These are phyloP conservation scores for Barbarea vulgaris DNA, from an alignment of 345 rosid genomes.

Conservation along the genomic window DNA sequence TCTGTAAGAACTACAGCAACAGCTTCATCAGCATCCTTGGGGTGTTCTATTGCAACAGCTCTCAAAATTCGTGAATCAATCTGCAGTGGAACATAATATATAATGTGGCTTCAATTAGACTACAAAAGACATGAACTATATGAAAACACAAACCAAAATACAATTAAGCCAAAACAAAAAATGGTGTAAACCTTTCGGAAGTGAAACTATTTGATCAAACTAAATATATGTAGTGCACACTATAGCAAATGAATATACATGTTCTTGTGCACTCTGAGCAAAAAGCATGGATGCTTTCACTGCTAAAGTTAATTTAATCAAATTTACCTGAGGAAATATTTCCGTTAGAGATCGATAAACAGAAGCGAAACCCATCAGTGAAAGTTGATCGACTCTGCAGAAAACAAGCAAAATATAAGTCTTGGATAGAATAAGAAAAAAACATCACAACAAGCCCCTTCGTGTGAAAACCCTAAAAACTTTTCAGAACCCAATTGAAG, in stretches of 20 bases:
- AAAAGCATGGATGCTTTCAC: background rate
- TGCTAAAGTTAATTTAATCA: background rate
- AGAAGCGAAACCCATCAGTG: constrained; percentile 58
- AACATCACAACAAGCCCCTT: too few relatives aligned
- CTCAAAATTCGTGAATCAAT: constrained; percentile 70
- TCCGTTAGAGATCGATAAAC: constrained; percentile 63
- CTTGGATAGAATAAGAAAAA: background rate
- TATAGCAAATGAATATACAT: background rate
- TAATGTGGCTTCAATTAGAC: background rate
- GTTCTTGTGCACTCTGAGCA: background rate
- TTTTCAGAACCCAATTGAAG: too few relatives aligned
- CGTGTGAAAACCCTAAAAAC: too few relatives aligned
- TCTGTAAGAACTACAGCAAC: constrained; percentile 73
- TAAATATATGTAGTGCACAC: background rate
- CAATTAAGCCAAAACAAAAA: background rate
- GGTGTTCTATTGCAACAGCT: constrained; percentile 88
- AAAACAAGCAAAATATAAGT: background rate
- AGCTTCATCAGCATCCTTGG: constrained; percentile 70
- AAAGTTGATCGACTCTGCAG: constrained; percentile 15
- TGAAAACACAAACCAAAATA: background rate
- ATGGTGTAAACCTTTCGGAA: background rate
- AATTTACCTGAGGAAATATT: constrained; percentile 79
- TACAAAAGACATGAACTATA: background rate
- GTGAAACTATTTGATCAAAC: background rate
- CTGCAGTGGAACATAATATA: constrained; percentile 41